Evolutionary conservation across 1,284 basidiomycete genomes (phyloP).

Genomic region (Serendipita sp.): DNA sequence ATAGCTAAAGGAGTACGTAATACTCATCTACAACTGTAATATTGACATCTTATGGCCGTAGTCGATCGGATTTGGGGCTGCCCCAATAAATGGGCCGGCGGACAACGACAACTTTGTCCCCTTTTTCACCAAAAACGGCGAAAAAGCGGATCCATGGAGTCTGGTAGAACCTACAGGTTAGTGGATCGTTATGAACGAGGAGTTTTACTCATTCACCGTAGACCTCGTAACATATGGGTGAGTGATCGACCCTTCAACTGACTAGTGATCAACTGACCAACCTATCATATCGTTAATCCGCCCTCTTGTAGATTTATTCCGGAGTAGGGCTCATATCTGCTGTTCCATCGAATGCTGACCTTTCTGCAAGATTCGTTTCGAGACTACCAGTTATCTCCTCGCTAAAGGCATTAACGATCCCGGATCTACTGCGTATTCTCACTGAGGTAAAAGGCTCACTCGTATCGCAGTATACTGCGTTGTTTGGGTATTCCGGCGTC

Average conservation of each 20-base stretch:
- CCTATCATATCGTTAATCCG: too few relatives aligned
- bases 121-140: conserved; percentile 62
- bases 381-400: conserved; percentile 80
- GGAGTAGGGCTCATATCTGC: conserved; percentile 29
- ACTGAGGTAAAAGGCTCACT: conserved; percentile 85
- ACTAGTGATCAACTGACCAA: too few relatives aligned
- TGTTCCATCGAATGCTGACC: background rate
- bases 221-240: conserved; percentile 82
- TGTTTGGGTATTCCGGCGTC: conserved; percentile 69
- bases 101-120: conserved; percentile 27
- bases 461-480: conserved; percentile 74
- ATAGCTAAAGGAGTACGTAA: conserved; percentile 66
- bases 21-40: conserved; percentile 5
- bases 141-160: conserved; percentile 40
- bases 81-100: conserved; percentile 30
- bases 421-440: conserved; percentile 76
- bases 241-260: conserved; percentile 9
- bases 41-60: conserved; percentile 19
- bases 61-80: conserved; percentile 82
- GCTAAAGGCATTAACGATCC: conserved; percentile 54
- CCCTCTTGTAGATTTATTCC: conserved; percentile 59
- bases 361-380: conserved; percentile 50
- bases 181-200: conserved; percentile 10
- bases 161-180: conserved; percentile 52
- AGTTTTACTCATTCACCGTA: conserved; percentile 14